Evolutionary conservation across 1,139 yeast species (phyloP).

Genomic region (Scheffersomyces lignicola): DNA sequence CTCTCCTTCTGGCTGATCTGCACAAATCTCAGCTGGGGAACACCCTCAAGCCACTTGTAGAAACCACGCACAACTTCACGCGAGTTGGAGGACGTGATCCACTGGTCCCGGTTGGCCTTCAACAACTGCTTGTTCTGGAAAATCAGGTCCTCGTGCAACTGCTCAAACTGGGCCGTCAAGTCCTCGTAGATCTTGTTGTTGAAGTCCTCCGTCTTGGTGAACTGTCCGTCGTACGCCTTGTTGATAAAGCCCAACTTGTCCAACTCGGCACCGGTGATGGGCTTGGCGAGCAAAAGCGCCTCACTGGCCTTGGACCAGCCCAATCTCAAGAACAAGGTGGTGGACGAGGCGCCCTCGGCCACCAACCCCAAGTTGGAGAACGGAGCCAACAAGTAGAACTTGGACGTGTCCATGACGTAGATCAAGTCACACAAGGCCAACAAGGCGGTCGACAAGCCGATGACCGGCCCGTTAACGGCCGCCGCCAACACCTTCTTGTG

Average conservation of each 20-base stretch:
- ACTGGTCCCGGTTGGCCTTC: conserved; percentile 46
- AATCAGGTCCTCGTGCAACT: conserved; percentile 60
- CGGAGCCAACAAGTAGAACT: conserved; percentile 68
- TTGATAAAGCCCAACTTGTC: conserved; percentile 61
- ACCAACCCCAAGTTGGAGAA: conserved; percentile 83
- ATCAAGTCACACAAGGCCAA: conserved; percentile 76
- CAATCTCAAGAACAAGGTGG: conserved; percentile 65
- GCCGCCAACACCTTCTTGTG: conserved; percentile 74
- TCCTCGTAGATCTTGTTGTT: conserved; percentile 53
- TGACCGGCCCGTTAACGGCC: conserved; percentile 85
- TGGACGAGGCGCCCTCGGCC: conserved; percentile 78
- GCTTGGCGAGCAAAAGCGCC: conserved; percentile 69
- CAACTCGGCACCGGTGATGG: conserved; percentile 63
- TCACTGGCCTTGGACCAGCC: conserved; percentile 78
- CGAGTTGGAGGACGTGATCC: conserved; percentile 54
- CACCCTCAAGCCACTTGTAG: conserved; percentile 67
- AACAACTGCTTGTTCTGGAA: conserved; percentile 61
- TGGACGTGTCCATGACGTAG: conserved; percentile 59
- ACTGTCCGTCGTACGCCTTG: conserved; percentile 44
- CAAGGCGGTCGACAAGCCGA: conserved; percentile 76
- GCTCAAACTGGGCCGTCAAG: conserved; percentile 43
- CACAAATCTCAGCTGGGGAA: conserved; percentile 70
- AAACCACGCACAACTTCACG: conserved; percentile 71
- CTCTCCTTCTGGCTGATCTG: conserved; percentile 55
- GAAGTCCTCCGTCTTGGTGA: conserved; percentile 57